Base-by-base conservation (phyloP, 1,284 basidiomycete species). In the Cutaneotrichosporon cavernicola region DNA sequence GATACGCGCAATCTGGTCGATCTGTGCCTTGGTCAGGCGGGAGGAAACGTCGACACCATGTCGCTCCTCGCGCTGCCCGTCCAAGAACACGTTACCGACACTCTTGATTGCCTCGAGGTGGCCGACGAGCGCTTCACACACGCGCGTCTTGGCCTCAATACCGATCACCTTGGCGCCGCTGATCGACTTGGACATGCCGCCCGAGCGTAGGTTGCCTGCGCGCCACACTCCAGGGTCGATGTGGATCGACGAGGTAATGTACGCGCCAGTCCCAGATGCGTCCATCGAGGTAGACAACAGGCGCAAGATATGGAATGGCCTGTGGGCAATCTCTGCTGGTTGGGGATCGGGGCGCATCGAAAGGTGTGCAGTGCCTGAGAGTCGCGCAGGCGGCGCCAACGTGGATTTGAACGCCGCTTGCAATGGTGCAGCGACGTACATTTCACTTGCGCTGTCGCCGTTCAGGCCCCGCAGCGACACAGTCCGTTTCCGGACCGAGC, bases 221-320 rank as follows among this genome's bases (percentile, higher is more conserved):
- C 71, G 72, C 96, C 96, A 99, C 11, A 96, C 88, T 67, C 90
- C 89, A 55, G 89, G 86, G 6, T 93, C 90, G 22, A 98, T 88
- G 78, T 94, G 95, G 65, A 99, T 82, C 50, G 88, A 86, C 31
- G 88, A 87, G 1, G 92, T 96, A 63, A 98, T 83, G 76, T 96
- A 97, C 14, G 90, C 91, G 13, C 95, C 95, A 2, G 89, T 86
- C 61, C 85, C 84, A n/a, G 87, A 87, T 32, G 86, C 86, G 86
- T 78, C 75, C 77, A 96, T 94, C 16, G 92, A 93, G 50, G 83
- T 85, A 63, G 87, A 85, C 26, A 97, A 81, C 36, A 92, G 85
- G 60, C 85, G 84, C 88, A 97, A 90, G 82, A 97, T 85, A 76
- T 95, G 90, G 78, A 96, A 97, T 7, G 94, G 92, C 68, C 92